Conservation (phyloP, 2,329 filamentous ascomycete species). For the Parastagonospora nodorum region DNA sequence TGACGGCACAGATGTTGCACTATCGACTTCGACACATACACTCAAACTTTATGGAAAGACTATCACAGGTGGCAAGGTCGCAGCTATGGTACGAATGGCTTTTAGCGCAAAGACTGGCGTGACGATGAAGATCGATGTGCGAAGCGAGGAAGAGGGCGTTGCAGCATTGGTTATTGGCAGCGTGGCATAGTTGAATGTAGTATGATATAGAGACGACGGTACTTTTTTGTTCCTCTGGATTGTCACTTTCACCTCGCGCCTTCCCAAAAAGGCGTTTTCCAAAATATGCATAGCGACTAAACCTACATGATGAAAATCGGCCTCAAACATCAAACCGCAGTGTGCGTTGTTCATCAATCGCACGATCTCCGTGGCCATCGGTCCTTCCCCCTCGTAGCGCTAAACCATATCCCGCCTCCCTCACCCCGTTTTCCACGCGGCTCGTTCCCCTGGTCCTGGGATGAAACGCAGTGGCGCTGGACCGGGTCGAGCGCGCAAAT, state of each 20-base stretch:
- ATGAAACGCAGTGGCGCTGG: neutral
- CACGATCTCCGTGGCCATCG: too few relatives aligned
- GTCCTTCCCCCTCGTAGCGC: too few relatives aligned
- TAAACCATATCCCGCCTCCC: too few relatives aligned
- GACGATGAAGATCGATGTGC: slow-evolving; percentile 91
- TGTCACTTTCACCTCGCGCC: neutral
- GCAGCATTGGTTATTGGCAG: slow-evolving; percentile 83
- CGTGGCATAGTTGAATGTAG: slow-evolving; percentile 64
- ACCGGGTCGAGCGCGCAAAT: neutral
- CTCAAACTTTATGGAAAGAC: slow-evolving; percentile 97
- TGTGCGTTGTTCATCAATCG: too few relatives aligned
- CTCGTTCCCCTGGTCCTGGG: neutral
- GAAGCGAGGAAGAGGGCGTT: slow-evolving; percentile 91
- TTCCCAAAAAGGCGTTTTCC: neutral
- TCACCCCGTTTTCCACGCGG: too few relatives aligned
- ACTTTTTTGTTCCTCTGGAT: neutral
- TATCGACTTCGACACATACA: slow-evolving; percentile 88
- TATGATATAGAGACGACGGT: slow-evolving; percentile 7
- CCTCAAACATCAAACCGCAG: too few relatives aligned
- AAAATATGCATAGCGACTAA: too few relatives aligned
- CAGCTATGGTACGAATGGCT: slow-evolving; percentile 88
- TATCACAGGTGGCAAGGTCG: slow-evolving; percentile 85
- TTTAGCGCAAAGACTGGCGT: slow-evolving; percentile 91
- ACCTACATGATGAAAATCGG: too few relatives aligned
- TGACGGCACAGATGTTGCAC: slow-evolving; percentile 88